phyloP scores from a whole-genome alignment of 306 rosid genomes.

The Glycine tomentella region DNA sequence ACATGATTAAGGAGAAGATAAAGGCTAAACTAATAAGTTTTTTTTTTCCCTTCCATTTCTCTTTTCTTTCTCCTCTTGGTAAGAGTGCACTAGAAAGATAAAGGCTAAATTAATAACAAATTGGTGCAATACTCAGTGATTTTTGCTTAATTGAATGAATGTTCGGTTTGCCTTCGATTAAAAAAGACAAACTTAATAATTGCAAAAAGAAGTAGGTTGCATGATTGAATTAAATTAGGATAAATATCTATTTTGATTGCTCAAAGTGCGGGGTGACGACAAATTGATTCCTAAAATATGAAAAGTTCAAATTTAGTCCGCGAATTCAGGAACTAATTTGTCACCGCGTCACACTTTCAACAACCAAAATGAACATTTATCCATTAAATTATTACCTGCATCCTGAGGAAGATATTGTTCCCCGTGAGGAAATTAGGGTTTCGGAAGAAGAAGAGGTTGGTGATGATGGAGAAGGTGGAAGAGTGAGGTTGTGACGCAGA shows the following conservation, averaged over 20 bases:
- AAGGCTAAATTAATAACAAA: neutral
- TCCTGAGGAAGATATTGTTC: constrained; percentile 55
- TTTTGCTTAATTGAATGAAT: constrained; percentile 2
- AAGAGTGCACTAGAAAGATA: neutral
- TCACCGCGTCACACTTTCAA: too few relatives aligned
- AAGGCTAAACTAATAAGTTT: too few relatives aligned
- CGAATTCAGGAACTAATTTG: too few relatives aligned
- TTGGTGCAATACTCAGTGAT: too few relatives aligned
- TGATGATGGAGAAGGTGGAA: neutral
- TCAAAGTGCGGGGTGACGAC: too few relatives aligned
- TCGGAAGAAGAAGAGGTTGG: constrained; percentile 47
- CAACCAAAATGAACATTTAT: too few relatives aligned
- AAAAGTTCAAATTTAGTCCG: too few relatives aligned
- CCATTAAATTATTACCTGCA: constrained; percentile 74
- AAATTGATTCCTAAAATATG: too few relatives aligned
- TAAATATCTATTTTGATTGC: too few relatives aligned
- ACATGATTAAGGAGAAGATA: neutral
- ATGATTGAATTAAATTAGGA: constrained; percentile 45
- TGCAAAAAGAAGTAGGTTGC: neutral
- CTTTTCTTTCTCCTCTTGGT: constrained; percentile 17
- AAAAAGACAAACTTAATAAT: neutral
- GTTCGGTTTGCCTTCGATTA: too few relatives aligned
- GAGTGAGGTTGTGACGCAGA: constrained; percentile 28
- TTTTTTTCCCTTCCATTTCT: constrained; percentile 14
- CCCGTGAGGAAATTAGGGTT: constrained; percentile 77